Evolutionary conservation across 208 protist genomes (phyloP).

Genomic region (Acanthamoeba triangularis): DNA sequence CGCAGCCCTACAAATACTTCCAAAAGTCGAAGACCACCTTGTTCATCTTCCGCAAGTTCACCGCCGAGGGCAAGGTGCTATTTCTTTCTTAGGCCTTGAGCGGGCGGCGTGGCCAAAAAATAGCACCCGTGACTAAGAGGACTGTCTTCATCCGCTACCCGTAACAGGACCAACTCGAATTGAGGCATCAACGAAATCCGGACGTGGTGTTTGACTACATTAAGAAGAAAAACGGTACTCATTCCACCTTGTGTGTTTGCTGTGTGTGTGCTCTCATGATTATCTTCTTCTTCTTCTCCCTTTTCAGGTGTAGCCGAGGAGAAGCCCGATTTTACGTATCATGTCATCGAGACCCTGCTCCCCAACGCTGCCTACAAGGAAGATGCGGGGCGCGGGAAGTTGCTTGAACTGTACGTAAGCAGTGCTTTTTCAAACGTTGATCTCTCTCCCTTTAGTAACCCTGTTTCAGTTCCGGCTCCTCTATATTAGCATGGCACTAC

Average conservation of each 20-base stretch:
- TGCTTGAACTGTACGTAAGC: conserved; percentile 58
- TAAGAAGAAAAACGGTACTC: conserved; percentile 45
- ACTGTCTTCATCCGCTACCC: background rate
- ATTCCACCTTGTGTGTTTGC: background rate
- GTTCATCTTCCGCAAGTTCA: conserved; percentile 86
- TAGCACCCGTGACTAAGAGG: background rate
- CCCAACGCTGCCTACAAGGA: conserved; percentile 67
- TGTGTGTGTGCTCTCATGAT: background rate
- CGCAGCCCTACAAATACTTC: conserved; percentile 75
- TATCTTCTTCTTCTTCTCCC: background rate
- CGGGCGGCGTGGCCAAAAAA: background rate
- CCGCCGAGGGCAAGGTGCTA: conserved; percentile 30
- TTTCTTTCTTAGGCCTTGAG: background rate
- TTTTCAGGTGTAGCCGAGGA: conserved; percentile 55
- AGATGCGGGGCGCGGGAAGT: conserved; percentile 8
- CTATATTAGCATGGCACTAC: background rate
- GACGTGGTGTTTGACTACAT: conserved; percentile 86
- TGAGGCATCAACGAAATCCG: conserved; percentile 87
- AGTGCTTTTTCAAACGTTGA: background rate
- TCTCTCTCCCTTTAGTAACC: background rate
- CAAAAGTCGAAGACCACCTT: conserved; percentile 82
- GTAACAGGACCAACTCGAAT: conserved; percentile 69
- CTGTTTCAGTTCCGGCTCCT: background rate
- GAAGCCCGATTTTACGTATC: conserved; percentile 78
- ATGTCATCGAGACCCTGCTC: conserved; percentile 79